These are phyloP conservation scores for Yamadazyma atlantica DNA, from an alignment of 1,139 yeast genomes.

Conservation along the genomic window DNA sequence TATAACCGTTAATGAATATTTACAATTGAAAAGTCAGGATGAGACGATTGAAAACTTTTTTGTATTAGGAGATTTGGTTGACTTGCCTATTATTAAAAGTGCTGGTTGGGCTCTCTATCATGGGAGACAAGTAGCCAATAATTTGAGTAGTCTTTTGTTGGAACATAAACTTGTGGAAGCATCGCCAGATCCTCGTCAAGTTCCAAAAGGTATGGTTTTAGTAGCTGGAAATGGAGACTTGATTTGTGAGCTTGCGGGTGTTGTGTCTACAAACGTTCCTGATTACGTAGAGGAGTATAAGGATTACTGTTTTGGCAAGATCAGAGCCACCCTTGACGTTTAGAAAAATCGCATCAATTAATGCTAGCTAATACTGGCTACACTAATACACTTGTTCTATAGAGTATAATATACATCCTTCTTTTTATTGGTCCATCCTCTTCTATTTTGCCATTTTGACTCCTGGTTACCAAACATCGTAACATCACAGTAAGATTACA, in stretches of 20 bases:
- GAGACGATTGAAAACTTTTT: constrained; percentile 27
- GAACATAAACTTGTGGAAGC: constrained; percentile 34
- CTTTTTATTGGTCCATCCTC: no score
- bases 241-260: constrained; percentile 38
- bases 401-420: no score
- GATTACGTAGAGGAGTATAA: constrained; percentile 41
- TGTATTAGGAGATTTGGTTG: constrained; percentile 43
- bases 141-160: constrained; percentile 30
- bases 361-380: no score
- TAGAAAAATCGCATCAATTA: no score
- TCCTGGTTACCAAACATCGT: no score
- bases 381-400: no score
- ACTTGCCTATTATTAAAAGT: constrained; percentile 40
- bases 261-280: constrained; percentile 34
- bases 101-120: constrained; percentile 51
- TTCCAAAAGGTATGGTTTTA: constrained; percentile 46
- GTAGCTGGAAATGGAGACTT: constrained; percentile 44
- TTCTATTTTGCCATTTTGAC: no score
- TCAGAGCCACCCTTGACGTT: constrained; percentile 20
- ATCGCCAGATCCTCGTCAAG: constrained; percentile 30
- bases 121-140: constrained; percentile 45
- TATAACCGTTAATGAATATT: constrained; percentile 34
- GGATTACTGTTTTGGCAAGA: constrained; percentile 32
- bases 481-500: no score
- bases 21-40: constrained; percentile 27